These are phyloP conservation scores for Candida golubevii DNA, from an alignment of 805 yeast species.

Conservation along the genomic window DNA sequence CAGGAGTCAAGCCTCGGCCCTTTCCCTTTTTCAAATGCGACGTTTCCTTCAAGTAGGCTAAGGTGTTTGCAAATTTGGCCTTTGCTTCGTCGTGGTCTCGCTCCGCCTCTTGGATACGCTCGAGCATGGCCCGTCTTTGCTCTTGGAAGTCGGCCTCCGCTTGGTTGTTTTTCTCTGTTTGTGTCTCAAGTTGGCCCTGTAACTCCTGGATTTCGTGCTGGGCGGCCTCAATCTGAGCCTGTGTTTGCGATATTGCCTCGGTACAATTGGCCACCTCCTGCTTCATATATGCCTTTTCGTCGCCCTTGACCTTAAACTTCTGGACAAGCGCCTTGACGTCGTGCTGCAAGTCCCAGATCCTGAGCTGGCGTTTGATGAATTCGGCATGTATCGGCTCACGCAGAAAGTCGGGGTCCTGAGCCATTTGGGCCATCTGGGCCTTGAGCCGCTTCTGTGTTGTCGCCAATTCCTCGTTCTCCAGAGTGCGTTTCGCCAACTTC, in stretches of 20 bases:
- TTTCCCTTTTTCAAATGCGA: constrained; percentile 40
- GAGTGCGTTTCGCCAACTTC: constrained; percentile 26
- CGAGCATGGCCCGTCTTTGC: constrained; percentile 16
- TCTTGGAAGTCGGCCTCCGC: constrained; percentile 19
- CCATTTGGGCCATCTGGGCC: constrained; percentile 25
- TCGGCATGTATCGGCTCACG: constrained; percentile 16
- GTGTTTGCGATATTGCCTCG: constrained; percentile 45
- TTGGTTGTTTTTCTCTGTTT: constrained; percentile 20
- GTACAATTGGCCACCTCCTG: constrained; percentile 54
- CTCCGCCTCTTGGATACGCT: constrained; percentile 22
- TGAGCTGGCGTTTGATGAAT: constrained; percentile 35
- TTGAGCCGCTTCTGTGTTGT: constrained; percentile 25
- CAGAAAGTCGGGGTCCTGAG: constrained; percentile 20
- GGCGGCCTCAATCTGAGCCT: constrained; percentile 23
- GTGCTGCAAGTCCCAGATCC: constrained; percentile 44
- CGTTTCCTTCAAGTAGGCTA: constrained; percentile 35
- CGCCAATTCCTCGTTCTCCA: constrained; percentile 25
- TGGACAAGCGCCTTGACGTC: constrained; percentile 41
- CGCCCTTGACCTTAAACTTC: constrained; percentile 43
- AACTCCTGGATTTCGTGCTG: constrained; percentile 17
- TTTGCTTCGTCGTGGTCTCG: constrained; percentile 22
- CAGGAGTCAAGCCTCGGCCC: constrained; percentile 36
- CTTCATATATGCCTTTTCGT: constrained; percentile 62
- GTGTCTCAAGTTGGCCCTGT: constrained; percentile 19
- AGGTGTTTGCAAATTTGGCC: constrained; percentile 28